These are phyloP conservation scores for Hsuehochloa calcarea DNA, from an alignment of 176 grass and related monocot genomes.

Conservation along the genomic window DNA sequence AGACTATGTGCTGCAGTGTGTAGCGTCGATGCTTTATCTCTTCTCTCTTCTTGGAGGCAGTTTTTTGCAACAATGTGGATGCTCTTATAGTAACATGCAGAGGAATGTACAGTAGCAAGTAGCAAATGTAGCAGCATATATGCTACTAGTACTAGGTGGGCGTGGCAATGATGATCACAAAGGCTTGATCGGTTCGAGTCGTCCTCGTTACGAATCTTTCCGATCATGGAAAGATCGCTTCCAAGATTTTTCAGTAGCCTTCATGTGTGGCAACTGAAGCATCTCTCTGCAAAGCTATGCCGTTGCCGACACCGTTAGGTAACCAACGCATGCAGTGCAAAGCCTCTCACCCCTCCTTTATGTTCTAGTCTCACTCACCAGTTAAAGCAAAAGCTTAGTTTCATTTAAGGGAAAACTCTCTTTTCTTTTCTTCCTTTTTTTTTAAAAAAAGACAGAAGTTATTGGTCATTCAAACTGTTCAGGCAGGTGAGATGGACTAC, in stretches of 20 bases:
- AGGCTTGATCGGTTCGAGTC: conserved; percentile 41
- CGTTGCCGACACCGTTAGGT: conserved; percentile 38
- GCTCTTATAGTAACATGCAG: conserved; percentile 10
- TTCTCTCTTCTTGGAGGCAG: too few species aligned
- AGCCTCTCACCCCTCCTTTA: background rate
- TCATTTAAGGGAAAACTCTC: background rate
- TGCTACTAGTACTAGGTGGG: conserved; percentile 14
- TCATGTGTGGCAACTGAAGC: conserved; percentile 48
- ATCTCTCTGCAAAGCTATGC: conserved; percentile 46
- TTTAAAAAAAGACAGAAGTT: background rate
- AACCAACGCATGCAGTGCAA: background rate
- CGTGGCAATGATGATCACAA: conserved; percentile 40
- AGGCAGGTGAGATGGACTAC: background rate
- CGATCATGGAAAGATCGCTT: conserved; percentile 84
- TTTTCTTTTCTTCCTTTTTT: background rate
- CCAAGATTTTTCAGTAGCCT: conserved; percentile 42
- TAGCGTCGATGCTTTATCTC: too few species aligned
- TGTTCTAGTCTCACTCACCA: background rate
- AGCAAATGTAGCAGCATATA: background rate
- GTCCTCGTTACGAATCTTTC: conserved; percentile 55
- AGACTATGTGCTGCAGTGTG: too few species aligned
- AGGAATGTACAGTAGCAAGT: conserved; percentile 4
- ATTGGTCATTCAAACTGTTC: background rate
- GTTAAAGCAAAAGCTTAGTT: too few species aligned
- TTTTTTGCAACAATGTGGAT: too few species aligned